Evolutionary conservation across 2,329 filamentous ascomycete species (phyloP).

Genomic region (Fusarium penzigii): DNA sequence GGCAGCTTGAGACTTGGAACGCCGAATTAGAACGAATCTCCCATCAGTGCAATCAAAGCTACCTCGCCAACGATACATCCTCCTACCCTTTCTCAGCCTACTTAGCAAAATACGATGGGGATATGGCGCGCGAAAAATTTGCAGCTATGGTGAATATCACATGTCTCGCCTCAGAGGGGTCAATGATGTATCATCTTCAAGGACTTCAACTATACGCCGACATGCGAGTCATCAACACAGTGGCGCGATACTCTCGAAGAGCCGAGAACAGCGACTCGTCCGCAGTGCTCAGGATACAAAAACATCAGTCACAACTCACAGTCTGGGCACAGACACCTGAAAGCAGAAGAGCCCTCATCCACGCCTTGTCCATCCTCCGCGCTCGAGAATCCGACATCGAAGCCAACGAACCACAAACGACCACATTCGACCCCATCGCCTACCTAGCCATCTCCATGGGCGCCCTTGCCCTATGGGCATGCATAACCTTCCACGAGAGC

Average conservation of each 20-base stretch:
- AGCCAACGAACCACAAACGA: conserved; percentile 13
- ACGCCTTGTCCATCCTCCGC: conserved; percentile 36
- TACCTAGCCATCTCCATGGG: conserved; percentile 35
- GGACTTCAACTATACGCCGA: conserved; percentile 39
- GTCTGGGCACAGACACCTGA: conserved; percentile 34
- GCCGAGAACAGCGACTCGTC: conserved; percentile 13
- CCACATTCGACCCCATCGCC: conserved; percentile 34
- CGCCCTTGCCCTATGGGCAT: conserved; percentile 39
- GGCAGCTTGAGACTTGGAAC: conserved; percentile 31
- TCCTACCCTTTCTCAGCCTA: conserved; percentile 31
- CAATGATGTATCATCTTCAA: conserved; percentile 40
- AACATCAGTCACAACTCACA: conserved; percentile 21
- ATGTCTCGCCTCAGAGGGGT: conserved; percentile 32
- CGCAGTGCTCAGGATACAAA: conserved; percentile 17
- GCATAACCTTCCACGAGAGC: conserved; percentile 31
- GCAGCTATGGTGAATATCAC: conserved; percentile 31
- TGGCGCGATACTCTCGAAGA: conserved; percentile 21
- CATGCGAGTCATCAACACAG: conserved; percentile 29
- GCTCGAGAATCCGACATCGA: conserved; percentile 26
- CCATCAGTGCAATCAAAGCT: conserved; percentile 19
- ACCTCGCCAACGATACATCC: conserved; percentile 6
- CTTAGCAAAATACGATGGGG: conserved; percentile 28
- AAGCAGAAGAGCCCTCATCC: conserved; percentile 34
- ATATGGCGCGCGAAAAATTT: conserved; percentile 23
- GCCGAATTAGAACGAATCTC: conserved; percentile 25